These are phyloP conservation scores for Fusarium goolgardi DNA, from an alignment of 2,329 filamentous ascomycete genomes.

Conservation along the genomic window DNA sequence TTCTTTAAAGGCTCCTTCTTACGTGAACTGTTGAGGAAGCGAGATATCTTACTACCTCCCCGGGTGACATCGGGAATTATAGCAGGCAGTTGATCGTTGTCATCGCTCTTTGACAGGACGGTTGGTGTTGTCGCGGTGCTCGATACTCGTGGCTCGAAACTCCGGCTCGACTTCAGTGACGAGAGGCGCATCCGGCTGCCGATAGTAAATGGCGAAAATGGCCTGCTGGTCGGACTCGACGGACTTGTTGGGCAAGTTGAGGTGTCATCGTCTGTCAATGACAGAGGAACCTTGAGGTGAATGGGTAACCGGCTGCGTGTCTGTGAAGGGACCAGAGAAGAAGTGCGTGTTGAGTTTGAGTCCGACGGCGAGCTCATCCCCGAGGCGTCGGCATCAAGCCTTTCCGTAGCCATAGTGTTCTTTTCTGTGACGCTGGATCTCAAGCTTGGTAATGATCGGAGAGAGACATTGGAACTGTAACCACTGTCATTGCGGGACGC, in stretches of 20 bases:
- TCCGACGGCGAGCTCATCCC: constrained; percentile 33
- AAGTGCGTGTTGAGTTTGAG: constrained; percentile 36
- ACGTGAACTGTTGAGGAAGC: constrained; percentile 36
- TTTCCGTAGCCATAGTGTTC: constrained; percentile 38
- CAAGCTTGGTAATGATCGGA: constrained; percentile 61
- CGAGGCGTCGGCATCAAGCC: constrained; percentile 18
- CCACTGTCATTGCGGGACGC: constrained; percentile 70
- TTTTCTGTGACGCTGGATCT: constrained; percentile 40
- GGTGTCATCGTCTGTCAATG: constrained; percentile 29
- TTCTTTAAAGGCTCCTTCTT: constrained; percentile 40
- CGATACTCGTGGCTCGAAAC: constrained; percentile 32
- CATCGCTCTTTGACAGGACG: constrained; percentile 10
- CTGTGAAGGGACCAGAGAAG: constrained; percentile 36
- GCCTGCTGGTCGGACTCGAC: constrained; percentile 27
- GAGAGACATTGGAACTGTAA: constrained; percentile 70
- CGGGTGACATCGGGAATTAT: neutral
- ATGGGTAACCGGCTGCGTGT: constrained; percentile 31
- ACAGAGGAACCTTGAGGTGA: constrained; percentile 35
- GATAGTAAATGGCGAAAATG: constrained; percentile 37
- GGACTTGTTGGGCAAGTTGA: constrained; percentile 37
- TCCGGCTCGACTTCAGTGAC: constrained; percentile 35
- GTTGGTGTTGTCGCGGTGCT: constrained; percentile 21
- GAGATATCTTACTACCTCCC: constrained; percentile 32
- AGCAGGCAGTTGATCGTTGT: constrained; percentile 1
- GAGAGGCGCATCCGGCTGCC: constrained; percentile 38